Evolutionary conservation across 1,284 basidiomycete species (phyloP), one percentile per base, ranked within the genome.

Genomic region (Thecaphora thlaspeos): DNA sequence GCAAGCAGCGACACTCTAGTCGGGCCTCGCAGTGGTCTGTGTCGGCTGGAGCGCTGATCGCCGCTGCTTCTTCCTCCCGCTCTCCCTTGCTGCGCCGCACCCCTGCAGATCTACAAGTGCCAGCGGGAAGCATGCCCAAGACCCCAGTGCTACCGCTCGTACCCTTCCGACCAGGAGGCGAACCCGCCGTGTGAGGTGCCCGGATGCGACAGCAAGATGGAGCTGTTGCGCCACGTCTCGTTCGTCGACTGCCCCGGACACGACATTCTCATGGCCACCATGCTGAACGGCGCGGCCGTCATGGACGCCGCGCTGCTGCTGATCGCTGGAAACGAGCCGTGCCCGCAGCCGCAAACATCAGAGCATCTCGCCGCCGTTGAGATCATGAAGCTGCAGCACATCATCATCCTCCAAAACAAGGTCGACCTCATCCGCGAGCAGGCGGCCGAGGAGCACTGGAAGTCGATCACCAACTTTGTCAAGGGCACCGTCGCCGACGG

Each of bases 231-330:
- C 30, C 73, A 77, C 43, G 75, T 97, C 71, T 97, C 94, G 1
- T 97, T 97, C 79, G 94, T 97, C 78, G 91, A 94, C 79, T 79
- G 75, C 65, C 79, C 78, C 7, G 79, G 79, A 41, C 80, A 80
- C 78, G 80, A 81, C 76, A 84, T 84, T 80, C 80, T 98, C 79
- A 98, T 98, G 94, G 94, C 94, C 55, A 98, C 94, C 70, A 98
- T 98, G 95, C 84, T 98, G 73, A 97, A 97, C 84, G 94, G 94
- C 80, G 94, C 94, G 38, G 95, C 95, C 22, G 94, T 98, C 83
- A 83, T 98, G 94, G 93, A 97, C 81, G 94, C 94, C 56, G 94
- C 94, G 17, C 82, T 98, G 1, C 84, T 98, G 0, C 86, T 98
- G 44, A 87, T 97, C 59, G 94, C 94, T 23, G 94, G 90, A 48